phyloP scores from a whole-genome alignment of 2,329 filamentous ascomycete genomes.

The Parastagonospora nodorum region DNA sequence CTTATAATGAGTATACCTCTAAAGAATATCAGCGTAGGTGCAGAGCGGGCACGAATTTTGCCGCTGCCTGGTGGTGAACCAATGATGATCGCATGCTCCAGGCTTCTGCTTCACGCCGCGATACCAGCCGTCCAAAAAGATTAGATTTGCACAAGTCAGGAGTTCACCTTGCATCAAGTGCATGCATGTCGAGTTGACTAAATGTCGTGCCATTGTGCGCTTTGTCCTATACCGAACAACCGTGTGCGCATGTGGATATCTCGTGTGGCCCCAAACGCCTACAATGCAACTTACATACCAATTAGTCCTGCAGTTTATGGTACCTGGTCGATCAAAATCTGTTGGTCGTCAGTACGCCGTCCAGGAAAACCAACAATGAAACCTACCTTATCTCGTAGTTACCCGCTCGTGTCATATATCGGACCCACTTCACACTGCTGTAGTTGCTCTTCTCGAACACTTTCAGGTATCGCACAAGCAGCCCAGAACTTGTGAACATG shows the following conservation, averaged over 20 bases:
- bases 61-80: too few relatives aligned
- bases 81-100: too few relatives aligned
- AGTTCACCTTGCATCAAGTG: too few relatives aligned
- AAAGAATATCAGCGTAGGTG: too few relatives aligned
- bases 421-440: constrained; percentile 97
- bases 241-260: not conserved
- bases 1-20: too few relatives aligned
- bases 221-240: too few relatives aligned
- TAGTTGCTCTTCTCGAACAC: constrained; percentile 99
- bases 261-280: constrained; percentile 19
- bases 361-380: not conserved
- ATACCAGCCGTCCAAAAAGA: too few relatives aligned
- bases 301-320: constrained; percentile 2
- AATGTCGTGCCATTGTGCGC: too few relatives aligned
- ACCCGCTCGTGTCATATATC: constrained; percentile 97
- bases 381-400: constrained; percentile 91
- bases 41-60: too few relatives aligned
- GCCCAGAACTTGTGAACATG: constrained; percentile 96
- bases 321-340: constrained; percentile 13
- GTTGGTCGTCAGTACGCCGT: not conserved
- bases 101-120: too few relatives aligned
- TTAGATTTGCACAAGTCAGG: too few relatives aligned
- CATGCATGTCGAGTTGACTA: too few relatives aligned
- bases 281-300: constrained; percentile 25
- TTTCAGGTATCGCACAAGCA: constrained; percentile 93